Conservation (phyloP, 495 filamentous ascomycete species). For the Aeminium ludgeri region DNA sequence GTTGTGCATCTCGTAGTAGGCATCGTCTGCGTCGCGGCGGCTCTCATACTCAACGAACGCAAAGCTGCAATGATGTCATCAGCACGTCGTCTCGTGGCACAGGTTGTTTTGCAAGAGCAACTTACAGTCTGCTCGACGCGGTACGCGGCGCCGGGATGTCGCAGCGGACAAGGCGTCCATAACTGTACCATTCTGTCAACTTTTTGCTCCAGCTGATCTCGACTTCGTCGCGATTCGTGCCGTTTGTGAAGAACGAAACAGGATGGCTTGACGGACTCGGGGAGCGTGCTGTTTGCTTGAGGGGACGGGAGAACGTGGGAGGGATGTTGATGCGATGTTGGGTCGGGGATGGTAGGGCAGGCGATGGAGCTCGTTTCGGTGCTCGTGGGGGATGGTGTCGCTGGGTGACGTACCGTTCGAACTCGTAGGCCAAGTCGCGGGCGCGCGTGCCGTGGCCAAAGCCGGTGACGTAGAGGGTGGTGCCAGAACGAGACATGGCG, state of each 20-base stretch:
- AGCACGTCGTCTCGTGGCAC: background rate
- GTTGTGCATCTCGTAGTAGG: conserved; percentile 99
- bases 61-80: conserved; percentile 45
- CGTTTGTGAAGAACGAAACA: too few relatives aligned
- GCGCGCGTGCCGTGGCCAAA: conserved; percentile 98
- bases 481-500: conserved; percentile 78
- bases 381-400: conserved; percentile 4
- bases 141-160: conserved; percentile 94
- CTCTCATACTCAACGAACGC: conserved; percentile 99
- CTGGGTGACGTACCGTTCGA: conserved; percentile 82
- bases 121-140: conserved; percentile 84
- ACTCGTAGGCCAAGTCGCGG: conserved; percentile 99
- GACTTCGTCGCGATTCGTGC: too few relatives aligned
- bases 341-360: too few relatives aligned
- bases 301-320: too few relatives aligned
- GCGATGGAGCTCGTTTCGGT: too few relatives aligned
- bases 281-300: too few relatives aligned
- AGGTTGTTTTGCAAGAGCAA: conserved; percentile 18
- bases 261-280: too few relatives aligned
- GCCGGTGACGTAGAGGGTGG: conserved; percentile 92
- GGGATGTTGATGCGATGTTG: too few relatives aligned
- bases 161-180: conserved; percentile 95
- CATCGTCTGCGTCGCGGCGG: conserved; percentile 96
- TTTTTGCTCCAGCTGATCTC: too few relatives aligned
- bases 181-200: conserved; percentile 37